A percentile compares a stretch with the other conserved stretches of the same genome.
phyloP scores from a whole-genome alignment of 352 stramenopile genomes.

The Nothophytophthora sp. region DNA sequence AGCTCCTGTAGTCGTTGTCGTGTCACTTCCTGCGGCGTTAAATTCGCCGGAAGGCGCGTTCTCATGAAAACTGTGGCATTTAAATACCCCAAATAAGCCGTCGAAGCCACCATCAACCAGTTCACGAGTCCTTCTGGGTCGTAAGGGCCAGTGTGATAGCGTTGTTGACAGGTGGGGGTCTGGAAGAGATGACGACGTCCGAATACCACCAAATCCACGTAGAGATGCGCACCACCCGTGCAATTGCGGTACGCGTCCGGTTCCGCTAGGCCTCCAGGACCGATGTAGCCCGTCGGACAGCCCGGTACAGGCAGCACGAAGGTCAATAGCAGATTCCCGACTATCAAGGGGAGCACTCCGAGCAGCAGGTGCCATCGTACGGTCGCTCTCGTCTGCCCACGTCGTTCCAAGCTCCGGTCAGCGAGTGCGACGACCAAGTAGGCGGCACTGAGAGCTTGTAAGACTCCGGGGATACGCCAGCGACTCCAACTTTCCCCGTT shows the following conservation, averaged over 20 bases:
- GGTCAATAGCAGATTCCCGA: constrained; percentile 51
- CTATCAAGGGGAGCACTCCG: constrained; percentile 36
- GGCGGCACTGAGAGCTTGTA: constrained; percentile 63
- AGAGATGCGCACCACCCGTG: constrained; percentile 78
- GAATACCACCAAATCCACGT: constrained; percentile 68
- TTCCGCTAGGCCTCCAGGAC: constrained; percentile 59
- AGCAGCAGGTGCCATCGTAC: constrained; percentile 23
- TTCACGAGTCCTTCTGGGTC: constrained; percentile 85
- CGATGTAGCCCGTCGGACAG: constrained; percentile 76
- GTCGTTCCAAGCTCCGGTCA: constrained; percentile 6
- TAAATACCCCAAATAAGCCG: constrained; percentile 70
- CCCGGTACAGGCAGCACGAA: constrained; percentile 59
- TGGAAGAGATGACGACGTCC: constrained; percentile 60
- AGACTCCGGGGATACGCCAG: constrained; percentile 76
- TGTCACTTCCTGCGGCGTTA: not conserved
- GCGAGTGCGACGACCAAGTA: constrained; percentile 39
- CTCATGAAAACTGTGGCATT: constrained; percentile 30
- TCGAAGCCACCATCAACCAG: constrained; percentile 63
- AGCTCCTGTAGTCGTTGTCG: constrained; percentile 4
- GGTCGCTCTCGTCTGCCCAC: not conserved
- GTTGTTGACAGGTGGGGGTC: constrained; percentile 54
- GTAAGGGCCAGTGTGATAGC: constrained; percentile 61
- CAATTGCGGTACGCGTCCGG: constrained; percentile 50
- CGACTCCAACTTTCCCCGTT: constrained; percentile 51
- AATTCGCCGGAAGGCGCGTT: not conserved